phyloP scores from a whole-genome alignment of 331 rosid species.

The Cucumis variabilis region DNA sequence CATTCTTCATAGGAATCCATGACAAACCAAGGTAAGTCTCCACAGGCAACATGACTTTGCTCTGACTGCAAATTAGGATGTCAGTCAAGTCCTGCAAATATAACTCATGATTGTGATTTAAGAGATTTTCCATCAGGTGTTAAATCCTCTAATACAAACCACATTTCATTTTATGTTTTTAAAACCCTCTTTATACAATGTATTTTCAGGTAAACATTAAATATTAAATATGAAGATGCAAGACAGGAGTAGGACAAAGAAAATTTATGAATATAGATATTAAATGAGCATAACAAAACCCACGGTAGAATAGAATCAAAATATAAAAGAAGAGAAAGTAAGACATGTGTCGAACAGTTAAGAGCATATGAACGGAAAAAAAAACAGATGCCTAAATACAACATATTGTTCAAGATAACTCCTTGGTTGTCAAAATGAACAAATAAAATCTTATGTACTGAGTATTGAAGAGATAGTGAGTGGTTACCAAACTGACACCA shows the following conservation, averaged over 20 bases:
- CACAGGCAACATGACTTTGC: slow-evolving; percentile 69
- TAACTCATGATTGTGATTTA: slow-evolving; percentile 27
- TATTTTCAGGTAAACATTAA: no score
- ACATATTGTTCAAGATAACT: neutral
- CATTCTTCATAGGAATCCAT: slow-evolving; percentile 98
- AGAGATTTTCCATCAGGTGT: slow-evolving; percentile 21
- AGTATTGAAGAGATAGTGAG: neutral
- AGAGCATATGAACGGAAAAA: neutral
- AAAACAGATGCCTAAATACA: neutral
- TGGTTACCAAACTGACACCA: slow-evolving; percentile 64
- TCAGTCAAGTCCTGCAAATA: slow-evolving; percentile 86
- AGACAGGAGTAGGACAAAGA: no score
- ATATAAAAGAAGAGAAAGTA: no score
- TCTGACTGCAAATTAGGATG: slow-evolving; percentile 78
- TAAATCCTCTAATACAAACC: slow-evolving; percentile 7
- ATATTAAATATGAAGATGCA: no score
- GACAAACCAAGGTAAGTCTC: slow-evolving; percentile 95
- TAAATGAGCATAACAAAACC: no score
- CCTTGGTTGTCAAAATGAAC: neutral
- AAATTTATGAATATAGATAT: no score
- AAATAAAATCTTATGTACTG: neutral
- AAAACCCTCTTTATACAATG: no score
- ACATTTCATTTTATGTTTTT: neutral
- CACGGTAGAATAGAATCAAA: no score
- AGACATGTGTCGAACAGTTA: neutral